Conservation (phyloP, 176 grass and related monocot genomes). For the Avena eriantha region DNA sequence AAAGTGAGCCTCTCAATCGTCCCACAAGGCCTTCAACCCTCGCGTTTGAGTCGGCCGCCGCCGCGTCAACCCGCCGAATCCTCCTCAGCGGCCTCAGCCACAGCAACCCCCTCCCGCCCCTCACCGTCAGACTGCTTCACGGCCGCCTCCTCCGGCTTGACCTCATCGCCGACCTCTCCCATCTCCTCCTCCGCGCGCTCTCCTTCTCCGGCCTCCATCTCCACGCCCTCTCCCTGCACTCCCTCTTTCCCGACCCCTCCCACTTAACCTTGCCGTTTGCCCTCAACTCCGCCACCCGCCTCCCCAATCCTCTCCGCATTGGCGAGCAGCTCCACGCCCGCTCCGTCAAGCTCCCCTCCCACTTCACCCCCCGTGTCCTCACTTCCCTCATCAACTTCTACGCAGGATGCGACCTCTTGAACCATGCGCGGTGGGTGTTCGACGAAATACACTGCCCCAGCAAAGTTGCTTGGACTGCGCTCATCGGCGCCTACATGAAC, state of each 20-base stretch:
- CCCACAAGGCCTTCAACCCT: background rate
- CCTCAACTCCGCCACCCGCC: slow-evolving; percentile 62
- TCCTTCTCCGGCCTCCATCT: slow-evolving; percentile 44
- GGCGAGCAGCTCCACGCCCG: slow-evolving; percentile 55
- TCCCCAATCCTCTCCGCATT: slow-evolving; percentile 23
- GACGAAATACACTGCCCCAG: slow-evolving; percentile 57
- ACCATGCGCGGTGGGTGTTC: slow-evolving; percentile 46
- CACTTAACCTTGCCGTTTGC: slow-evolving; percentile 59
- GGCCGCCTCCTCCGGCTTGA: slow-evolving; percentile 58
- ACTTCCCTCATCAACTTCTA: slow-evolving; percentile 58
- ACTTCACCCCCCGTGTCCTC: slow-evolving; percentile 49
- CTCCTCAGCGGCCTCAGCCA: slow-evolving; percentile 4
- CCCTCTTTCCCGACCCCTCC: slow-evolving; percentile 36
- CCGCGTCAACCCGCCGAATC: slow-evolving; percentile 22
- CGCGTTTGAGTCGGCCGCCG: background rate
- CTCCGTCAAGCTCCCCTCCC: slow-evolving; percentile 53
- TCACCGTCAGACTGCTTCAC: slow-evolving; percentile 51
- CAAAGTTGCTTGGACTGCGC: slow-evolving; percentile 61
- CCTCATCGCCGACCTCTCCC: slow-evolving; percentile 29
- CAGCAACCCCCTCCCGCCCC: slow-evolving; percentile 14
- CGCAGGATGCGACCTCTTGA: slow-evolving; percentile 43
- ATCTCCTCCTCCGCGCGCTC: slow-evolving; percentile 51
- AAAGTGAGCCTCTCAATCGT: background rate
- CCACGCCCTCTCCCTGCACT: slow-evolving; percentile 48
- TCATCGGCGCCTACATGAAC: slow-evolving; percentile 59